Evolutionary conservation across 2,329 filamentous ascomycete genomes (phyloP), one percentile per base, ranked within the genome.

Genomic region (Rutstroemia sp.): DNA sequence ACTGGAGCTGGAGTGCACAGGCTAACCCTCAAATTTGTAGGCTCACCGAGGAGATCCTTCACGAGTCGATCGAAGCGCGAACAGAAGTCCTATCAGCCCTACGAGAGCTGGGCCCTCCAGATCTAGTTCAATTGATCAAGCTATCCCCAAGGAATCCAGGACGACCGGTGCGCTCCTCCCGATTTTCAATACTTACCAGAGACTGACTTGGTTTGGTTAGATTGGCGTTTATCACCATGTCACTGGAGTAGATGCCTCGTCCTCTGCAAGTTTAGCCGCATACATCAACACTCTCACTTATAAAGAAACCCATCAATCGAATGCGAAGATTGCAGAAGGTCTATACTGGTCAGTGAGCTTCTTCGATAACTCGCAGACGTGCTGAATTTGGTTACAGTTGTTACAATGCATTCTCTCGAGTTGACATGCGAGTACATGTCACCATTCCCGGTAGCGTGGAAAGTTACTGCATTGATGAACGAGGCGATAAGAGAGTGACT

Each of bases 201-300:
- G 57, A 27, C 59, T 67, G 47, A 65, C 54, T 39, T 19, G 14
- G 17, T 37, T 19, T 19, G 39, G 39, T 12, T 10, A 96, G 88
- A 86, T 85, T 60, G 94, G 94, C 58, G 86, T 96, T 56, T 99
- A 99, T 71, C 94, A 99, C 72, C 94, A 99, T 84, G 92, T 96
- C 65, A 96, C 91, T 41, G 94, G 94, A 59, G 86, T 96, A 69
- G 94, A 99, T 74, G 94, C 94, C 49, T 99, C 94, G 2, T 97
- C 94, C 6, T 97, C 94, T 9, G 94, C 94, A 58, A 97, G 92
- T 74, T 77, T 99, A 58, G 94, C 94, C 42, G 94, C 94, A 65
- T 99, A 99, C 73, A 95, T 99, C 75, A 99, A 97, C 73, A 97
- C 92, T 41, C 79, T 99, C 59, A 96, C 92, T 47, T 95, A 96